Base-by-base conservation (phyloP, 768 basidiomycete species). In the Steccherinum ochraceum region DNA sequence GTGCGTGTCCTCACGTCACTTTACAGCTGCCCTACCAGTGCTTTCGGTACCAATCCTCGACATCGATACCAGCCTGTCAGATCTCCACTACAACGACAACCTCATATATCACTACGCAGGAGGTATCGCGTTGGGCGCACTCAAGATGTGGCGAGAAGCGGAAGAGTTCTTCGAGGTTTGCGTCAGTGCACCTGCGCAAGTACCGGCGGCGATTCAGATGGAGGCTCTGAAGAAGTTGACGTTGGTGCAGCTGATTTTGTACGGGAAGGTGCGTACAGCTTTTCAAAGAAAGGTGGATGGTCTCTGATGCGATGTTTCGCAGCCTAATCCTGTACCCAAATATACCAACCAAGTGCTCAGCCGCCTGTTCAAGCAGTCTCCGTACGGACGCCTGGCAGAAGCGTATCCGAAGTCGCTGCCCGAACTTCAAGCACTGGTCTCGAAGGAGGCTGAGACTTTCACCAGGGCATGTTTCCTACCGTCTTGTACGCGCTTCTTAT, bases 151-250 rank as follows among this genome's bases (percentile, higher is more conserved):
- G 81, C 58, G 69, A 2, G 75, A 83, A 7, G 88, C 92, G 0
- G 80, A 82, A 51, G 85, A 89, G 50, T 83, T 78, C 55, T 84
- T 93, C 46, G 92, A 95, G 67, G 85, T 86, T 23, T 86, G 84
- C 52, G 82, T 83, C 20, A 79, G 78, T 26, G 64, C 66, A 10
- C 67, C 67, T 16, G 67, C 64, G 5, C 59, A 60, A 25, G 76
- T 77, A 19, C 86, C 80, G 3, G 84, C 76, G 2, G 80, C 85
- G 5, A 71, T 93, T 2, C 92, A 95, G 64, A 66, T 93, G 58
- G 92, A 93, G 61, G 92, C 92, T 0, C 69, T 86, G 59, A 94
- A 94, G 75, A 93, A 93, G 67, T 69, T 92, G 44, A 68, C 77
- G 19, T 71, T 94, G 3, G 79, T 92, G 4, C 90, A 93, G 62